Evolutionary conservation across 83 land plant species (phyloP).

Genomic region (Thuja plicata): DNA sequence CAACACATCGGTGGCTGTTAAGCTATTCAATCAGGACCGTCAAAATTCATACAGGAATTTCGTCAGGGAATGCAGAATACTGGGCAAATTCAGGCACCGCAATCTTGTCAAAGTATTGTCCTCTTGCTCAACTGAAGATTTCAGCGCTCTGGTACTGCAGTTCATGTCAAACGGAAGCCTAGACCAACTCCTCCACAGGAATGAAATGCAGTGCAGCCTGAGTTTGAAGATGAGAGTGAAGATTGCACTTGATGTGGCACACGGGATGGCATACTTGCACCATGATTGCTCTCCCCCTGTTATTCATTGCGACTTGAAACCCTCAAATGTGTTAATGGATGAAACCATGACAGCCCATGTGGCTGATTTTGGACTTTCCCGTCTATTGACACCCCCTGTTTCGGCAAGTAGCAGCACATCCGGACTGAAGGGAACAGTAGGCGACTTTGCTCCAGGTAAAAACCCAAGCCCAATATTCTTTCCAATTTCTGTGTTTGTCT

Average conservation of each 20-base stretch:
- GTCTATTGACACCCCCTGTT: conserved; percentile 21
- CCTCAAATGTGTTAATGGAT: conserved; percentile 61
- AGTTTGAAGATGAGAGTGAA: conserved; percentile 29
- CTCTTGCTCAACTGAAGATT: conserved; percentile 37
- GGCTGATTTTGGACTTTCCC: conserved; percentile 60
- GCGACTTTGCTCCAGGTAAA: too few relatives aligned
- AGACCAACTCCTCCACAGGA: conserved; percentile 38
- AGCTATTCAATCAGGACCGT: conserved; percentile 31
- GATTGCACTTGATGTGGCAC: conserved; percentile 32
- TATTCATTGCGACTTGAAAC: conserved; percentile 65
- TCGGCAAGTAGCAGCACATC: too few relatives aligned
- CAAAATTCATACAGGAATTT: conserved; percentile 26
- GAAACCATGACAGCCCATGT: conserved; percentile 47
- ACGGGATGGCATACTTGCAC: conserved; percentile 54
- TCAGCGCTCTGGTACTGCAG: conserved; percentile 52
- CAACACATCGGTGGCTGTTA: conserved; percentile 42
- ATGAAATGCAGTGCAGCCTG: conserved; percentile 17
- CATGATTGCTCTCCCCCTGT: conserved; percentile 47
- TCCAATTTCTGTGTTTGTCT: too few relatives aligned
- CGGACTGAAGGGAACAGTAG: too few relatives aligned
- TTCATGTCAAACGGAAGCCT: conserved; percentile 65
- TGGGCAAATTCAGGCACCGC: conserved; percentile 46
- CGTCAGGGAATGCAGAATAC: conserved; percentile 32
- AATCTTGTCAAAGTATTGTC: conserved; percentile 54
- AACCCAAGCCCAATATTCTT: too few relatives aligned